A percentile compares a stretch with the other conserved stretches of the same genome.
Conservation (phyloP, 2,329 filamentous ascomycete genomes). For the Neonectria hederae region DNA sequence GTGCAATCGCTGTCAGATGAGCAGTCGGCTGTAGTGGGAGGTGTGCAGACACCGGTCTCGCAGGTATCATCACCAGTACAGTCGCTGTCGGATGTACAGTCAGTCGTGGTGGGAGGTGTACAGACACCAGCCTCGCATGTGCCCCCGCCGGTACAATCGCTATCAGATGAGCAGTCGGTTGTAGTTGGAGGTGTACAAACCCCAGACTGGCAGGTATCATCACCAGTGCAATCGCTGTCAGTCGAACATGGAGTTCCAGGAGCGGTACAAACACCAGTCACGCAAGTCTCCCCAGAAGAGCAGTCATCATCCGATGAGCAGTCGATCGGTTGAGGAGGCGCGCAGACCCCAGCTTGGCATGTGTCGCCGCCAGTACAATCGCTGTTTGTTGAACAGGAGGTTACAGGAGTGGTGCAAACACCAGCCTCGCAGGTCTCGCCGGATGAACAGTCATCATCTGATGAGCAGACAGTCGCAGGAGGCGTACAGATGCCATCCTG, state of each 20-base stretch:
- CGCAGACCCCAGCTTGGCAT: background rate
- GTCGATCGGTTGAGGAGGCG: background rate
- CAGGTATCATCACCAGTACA: background rate
- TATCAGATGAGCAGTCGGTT: no score
- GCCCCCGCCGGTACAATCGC: no score
- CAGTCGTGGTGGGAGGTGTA: background rate
- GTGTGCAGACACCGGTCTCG: background rate
- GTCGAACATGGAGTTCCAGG: background rate
- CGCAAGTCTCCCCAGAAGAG: background rate
- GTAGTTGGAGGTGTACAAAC: no score
- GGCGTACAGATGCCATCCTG: background rate
- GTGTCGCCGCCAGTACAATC: background rate
- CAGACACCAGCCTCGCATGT: background rate
- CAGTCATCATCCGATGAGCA: slow-evolving; percentile 6
- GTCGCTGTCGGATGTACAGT: background rate
- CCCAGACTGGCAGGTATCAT: background rate
- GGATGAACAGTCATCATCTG: no score
- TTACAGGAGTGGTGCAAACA: no score
- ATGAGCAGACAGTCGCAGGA: background rate
- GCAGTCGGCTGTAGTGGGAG: background rate
- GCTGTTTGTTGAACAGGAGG: no score
- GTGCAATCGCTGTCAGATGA: background rate
- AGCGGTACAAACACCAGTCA: slow-evolving; percentile 4
- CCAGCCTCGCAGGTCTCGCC: background rate
- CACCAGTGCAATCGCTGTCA: background rate